Evolutionary conservation across 2,329 filamentous ascomycete species (phyloP).

Genomic region (Simplicillium aogashimaense): DNA sequence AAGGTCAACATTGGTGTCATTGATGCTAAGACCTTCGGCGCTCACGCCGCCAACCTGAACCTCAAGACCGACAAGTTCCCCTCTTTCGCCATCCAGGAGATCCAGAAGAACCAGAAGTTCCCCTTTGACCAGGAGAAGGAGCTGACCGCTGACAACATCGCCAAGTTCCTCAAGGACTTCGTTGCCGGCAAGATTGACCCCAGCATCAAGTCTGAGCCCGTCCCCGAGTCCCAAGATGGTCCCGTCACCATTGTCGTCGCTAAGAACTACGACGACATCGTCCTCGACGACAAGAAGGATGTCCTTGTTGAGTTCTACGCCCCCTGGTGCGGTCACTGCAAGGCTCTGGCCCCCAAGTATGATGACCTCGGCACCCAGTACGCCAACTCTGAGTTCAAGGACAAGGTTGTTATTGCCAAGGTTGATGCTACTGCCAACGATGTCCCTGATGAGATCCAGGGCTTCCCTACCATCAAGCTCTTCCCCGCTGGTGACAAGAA

Average conservation of each 20-base stretch:
- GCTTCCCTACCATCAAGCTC: constrained; percentile 99
- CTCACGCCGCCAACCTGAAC: constrained; percentile 94
- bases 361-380: constrained; percentile 80
- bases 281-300: constrained; percentile 91
- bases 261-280: constrained; percentile 84
- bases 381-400: constrained; percentile 66
- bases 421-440: constrained; percentile 95
- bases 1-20: constrained; percentile 97
- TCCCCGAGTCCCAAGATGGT: constrained; percentile 88
- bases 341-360: constrained; percentile 92
- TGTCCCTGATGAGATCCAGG: constrained; percentile 90
- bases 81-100: constrained; percentile 95
- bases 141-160: constrained; percentile 62
- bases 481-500: constrained; percentile 86
- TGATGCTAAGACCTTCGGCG: constrained; percentile 86
- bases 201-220: constrained; percentile 96
- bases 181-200: constrained; percentile 80
- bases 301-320: constrained; percentile 98
- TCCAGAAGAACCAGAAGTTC: constrained; percentile 92
- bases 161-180: constrained; percentile 78
- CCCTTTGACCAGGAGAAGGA: constrained; percentile 80
- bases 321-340: constrained; percentile 99
- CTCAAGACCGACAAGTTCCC: constrained; percentile 93
- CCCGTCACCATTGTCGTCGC: constrained; percentile 83
- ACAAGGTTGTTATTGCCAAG: constrained; percentile 90